Base-by-base conservation (phyloP, 495 filamentous ascomycete genomes). In the Wilcoxina mikolae region DNA sequence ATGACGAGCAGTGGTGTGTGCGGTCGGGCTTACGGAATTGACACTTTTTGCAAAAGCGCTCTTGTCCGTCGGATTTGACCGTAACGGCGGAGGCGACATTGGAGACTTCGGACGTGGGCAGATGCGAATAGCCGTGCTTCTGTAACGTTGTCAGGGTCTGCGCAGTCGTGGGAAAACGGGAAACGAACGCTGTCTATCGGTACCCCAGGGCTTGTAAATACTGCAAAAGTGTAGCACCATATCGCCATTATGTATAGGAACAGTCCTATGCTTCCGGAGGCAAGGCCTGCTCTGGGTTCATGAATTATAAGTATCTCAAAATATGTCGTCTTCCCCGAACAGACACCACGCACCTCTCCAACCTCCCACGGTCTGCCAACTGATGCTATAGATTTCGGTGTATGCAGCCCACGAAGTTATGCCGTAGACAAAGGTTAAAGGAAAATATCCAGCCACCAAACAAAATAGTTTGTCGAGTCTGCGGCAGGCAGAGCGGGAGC, bases 21-120 rank as follows among this genome's bases (percentile, higher is more conserved):
- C 91, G 89, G 69, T 96, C 93, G 39, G 91, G 91, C 71, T 98
- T 98, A 49, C 80, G 78, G 27, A 79, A 80, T 69, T 90, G 82
- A 69, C 91, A 98, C 71, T 98, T 98, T 72, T 96, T 96, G 74
- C 91, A 98, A 71, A 82, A 96, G 29, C 91, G 81, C 27, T 80
- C 68, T 58, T 81, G 81, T 53, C 91, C 91, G 29, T 82, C 85
- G 43, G 86, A 84, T 70, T 87, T 96, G 64, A 94, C 93, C 0
- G 88, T 95, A 63, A 85, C 85, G 84, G 59, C 80, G 79, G 51
- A 70, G 69, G 22, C 63, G 76, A 58, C 55, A 72, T 47, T 66
- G 61, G 53, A 70, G 65, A 60, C 73, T 75, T 84, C 79, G 46
- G 76, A 71, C 11, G 80, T 77, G 0, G 83, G 82, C 10, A 87